A percentile compares a stretch with the other conserved stretches of the same genome.
Conservation (phyloP, 2,329 filamentous ascomycete genomes). For the Diaporthe aspalathi region DNA sequence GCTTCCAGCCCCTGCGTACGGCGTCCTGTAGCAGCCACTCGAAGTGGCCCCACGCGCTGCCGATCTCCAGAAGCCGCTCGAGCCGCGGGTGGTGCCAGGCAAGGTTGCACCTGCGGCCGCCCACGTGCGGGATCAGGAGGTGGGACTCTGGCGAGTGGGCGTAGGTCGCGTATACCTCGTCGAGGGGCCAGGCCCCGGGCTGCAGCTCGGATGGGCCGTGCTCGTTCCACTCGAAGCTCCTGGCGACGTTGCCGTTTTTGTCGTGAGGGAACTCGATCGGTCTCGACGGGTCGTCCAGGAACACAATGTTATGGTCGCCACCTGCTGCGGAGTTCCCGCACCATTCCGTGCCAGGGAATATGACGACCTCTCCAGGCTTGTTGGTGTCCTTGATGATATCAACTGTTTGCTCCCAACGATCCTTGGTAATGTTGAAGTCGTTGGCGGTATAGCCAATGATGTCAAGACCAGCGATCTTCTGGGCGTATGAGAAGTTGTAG, state of each 20-base stretch:
- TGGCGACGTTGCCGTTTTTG: constrained; percentile 48
- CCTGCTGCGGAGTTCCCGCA: constrained; percentile 51
- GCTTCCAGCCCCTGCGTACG: constrained; percentile 47
- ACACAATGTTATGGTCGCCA: constrained; percentile 51
- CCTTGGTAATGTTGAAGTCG: constrained; percentile 52
- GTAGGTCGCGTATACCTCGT: constrained; percentile 52
- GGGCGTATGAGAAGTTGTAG: constrained; percentile 53
- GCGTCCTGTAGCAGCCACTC: constrained; percentile 50
- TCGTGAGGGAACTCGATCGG: constrained; percentile 49
- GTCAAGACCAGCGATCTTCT: constrained; percentile 50
- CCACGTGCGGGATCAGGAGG: constrained; percentile 52
- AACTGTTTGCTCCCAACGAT: constrained; percentile 47
- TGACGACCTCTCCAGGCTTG: constrained; percentile 43
- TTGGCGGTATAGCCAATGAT: constrained; percentile 53
- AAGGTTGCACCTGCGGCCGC: constrained; percentile 49
- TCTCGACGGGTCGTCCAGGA: constrained; percentile 46
- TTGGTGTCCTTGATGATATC: constrained; percentile 45
- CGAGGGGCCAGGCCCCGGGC: constrained; percentile 51
- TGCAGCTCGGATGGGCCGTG: constrained; percentile 47
- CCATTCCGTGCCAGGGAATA: constrained; percentile 51
- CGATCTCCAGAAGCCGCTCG: constrained; percentile 51
- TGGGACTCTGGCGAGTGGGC: constrained; percentile 47
- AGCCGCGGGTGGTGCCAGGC: constrained; percentile 51
- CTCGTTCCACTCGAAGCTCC: constrained; percentile 53
- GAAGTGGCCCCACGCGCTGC: constrained; percentile 51